phyloP scores from a whole-genome alignment of 2,329 filamentous ascomycete genomes.

The Sporothrix euskadiensis region DNA sequence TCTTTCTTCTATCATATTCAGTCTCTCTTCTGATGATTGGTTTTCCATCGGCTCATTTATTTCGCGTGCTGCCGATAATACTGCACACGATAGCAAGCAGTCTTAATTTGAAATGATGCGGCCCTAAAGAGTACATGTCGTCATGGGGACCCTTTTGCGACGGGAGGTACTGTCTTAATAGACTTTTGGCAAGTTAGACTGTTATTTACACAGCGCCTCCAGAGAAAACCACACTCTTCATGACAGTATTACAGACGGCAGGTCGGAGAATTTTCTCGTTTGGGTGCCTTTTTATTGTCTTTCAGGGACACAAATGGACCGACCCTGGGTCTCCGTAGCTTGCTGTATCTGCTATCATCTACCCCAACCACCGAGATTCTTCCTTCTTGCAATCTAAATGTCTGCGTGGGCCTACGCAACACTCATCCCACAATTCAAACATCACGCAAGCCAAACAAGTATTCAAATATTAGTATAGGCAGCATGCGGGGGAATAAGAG shows the following conservation, averaged over 20 bases:
- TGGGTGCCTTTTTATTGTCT: background rate
- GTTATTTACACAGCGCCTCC: background rate
- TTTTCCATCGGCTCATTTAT: too few relatives aligned
- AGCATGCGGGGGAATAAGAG: background rate
- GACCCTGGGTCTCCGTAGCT: background rate
- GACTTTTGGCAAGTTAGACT: too few relatives aligned
- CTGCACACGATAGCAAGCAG: too few relatives aligned
- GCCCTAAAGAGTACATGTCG: too few relatives aligned
- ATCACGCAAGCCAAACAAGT: background rate
- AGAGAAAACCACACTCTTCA: background rate
- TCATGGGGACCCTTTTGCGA: background rate
- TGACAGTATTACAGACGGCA: background rate
- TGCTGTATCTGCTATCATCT: background rate
- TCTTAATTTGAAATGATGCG: too few relatives aligned
- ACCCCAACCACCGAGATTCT: background rate
- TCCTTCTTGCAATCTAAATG: constrained; percentile 10
- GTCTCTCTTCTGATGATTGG: too few relatives aligned
- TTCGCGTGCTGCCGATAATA: too few relatives aligned
- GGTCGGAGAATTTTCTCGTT: constrained; percentile 10
- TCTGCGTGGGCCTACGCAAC: constrained; percentile 11
- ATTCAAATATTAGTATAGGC: background rate
- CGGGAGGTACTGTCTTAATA: background rate
- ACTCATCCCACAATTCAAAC: background rate
- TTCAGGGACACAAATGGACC: background rate
- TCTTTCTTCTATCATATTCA: too few relatives aligned